These are phyloP conservation scores for Arxiozyma slooffiae DNA, from an alignment of 1,139 yeast genomes.

Conservation along the genomic window DNA sequence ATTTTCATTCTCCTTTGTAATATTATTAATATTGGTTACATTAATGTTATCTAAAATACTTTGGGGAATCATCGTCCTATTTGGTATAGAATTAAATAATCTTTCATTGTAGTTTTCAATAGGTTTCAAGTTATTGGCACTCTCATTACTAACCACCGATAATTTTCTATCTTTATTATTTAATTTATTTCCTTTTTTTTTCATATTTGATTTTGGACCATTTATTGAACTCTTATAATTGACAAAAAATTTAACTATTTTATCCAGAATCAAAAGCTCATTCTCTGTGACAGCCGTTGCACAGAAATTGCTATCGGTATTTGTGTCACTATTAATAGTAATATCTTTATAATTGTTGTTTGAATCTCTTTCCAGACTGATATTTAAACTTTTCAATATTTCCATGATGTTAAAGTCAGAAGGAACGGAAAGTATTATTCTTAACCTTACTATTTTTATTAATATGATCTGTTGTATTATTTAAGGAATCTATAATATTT, in stretches of 20 bases:
- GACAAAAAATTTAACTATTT: slow-evolving; percentile 2
- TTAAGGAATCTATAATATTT: neutral
- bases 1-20: neutral
- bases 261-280: slow-evolving; percentile 1
- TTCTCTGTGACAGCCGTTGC: neutral
- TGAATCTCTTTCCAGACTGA: neutral
- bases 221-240: neutral
- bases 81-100: neutral
- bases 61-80: neutral
- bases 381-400: neutral
- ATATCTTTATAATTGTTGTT: neutral
- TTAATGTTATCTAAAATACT: too few species aligned
- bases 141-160: neutral
- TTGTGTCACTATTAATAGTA: neutral
- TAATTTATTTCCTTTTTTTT: too few species aligned
- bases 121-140: neutral
- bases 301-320: neutral
- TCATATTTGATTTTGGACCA: neutral
- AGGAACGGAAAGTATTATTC: neutral
- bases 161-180: too few species aligned
- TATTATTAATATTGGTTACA: too few species aligned
- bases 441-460: neutral
- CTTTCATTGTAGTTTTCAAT: neutral
- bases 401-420: neutral
- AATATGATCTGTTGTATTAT: neutral